Conservation (phyloP, 495 filamentous ascomycete genomes). For the Amphirosellinia nigrospora region DNA sequence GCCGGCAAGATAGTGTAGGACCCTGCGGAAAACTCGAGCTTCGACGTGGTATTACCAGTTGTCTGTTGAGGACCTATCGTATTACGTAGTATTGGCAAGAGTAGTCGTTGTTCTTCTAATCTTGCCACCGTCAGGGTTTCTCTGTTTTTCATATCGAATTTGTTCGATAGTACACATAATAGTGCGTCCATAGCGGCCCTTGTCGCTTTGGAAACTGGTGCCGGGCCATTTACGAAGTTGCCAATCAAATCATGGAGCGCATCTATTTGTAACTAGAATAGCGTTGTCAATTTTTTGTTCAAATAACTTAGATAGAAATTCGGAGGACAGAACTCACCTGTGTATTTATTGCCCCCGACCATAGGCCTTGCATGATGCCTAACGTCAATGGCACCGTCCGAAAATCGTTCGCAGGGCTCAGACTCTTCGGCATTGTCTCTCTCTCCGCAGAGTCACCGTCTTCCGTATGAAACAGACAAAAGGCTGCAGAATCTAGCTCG, state of each 20-base stretch:
- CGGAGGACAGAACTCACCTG: slow-evolving; percentile 38
- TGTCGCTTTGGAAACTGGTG: slow-evolving; percentile 23
- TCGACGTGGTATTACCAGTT: background rate
- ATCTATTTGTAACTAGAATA: slow-evolving; percentile 26
- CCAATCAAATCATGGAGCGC: slow-evolving; percentile 27
- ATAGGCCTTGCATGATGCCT: slow-evolving; percentile 52
- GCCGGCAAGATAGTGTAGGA: slow-evolving; percentile 38
- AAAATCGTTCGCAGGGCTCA: slow-evolving; percentile 30
- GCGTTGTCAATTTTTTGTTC: background rate
- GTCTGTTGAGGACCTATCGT: background rate
- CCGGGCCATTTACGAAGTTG: slow-evolving; percentile 8
- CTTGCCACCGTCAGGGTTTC: slow-evolving; percentile 1
- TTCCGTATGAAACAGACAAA: slow-evolving; percentile 38
- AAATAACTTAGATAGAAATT: background rate
- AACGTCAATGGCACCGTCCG: slow-evolving; percentile 43
- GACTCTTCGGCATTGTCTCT: background rate
- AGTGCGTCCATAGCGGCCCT: slow-evolving; percentile 33
- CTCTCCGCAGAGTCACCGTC: slow-evolving; percentile 1
- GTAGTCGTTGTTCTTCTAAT: slow-evolving; percentile 6
- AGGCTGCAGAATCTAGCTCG: slow-evolving; percentile 38
- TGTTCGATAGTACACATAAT: slow-evolving; percentile 36
- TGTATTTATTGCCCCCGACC: slow-evolving; percentile 43
- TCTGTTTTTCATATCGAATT: slow-evolving; percentile 23
- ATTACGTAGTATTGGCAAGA: slow-evolving; percentile 20
- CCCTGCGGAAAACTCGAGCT: slow-evolving; percentile 31